A percentile compares a stretch with the other conserved stretches of the same genome.
Conservation (phyloP, 2,329 filamentous ascomycete species). For the Fusarium transvaalense region DNA sequence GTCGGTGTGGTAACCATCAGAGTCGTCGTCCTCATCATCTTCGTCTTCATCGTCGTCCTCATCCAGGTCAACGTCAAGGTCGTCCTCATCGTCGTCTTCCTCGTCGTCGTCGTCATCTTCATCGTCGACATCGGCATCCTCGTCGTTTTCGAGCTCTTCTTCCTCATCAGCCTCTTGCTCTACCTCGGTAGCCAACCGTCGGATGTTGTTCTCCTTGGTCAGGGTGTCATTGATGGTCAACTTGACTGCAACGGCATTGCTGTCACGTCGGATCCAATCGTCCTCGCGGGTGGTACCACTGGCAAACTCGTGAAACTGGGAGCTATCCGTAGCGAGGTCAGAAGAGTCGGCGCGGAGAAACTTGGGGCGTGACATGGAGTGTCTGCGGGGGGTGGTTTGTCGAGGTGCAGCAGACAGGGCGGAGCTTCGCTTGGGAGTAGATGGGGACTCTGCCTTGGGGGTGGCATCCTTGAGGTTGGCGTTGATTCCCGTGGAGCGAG, state of each 20-base stretch:
- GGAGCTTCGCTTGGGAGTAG: slow-evolving; percentile 51
- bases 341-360: slow-evolving; percentile 64
- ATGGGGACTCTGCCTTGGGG: slow-evolving; percentile 47
- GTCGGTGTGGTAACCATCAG: slow-evolving; percentile 81
- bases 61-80: slow-evolving; percentile 56
- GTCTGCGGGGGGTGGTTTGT: slow-evolving; percentile 42
- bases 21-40: slow-evolving; percentile 67
- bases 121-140: slow-evolving; percentile 84
- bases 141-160: slow-evolving; percentile 77
- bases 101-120: slow-evolving; percentile 70
- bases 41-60: slow-evolving; percentile 65
- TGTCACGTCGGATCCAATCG: slow-evolving; percentile 86
- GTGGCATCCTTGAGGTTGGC: slow-evolving; percentile 21
- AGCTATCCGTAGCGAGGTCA: slow-evolving; percentile 67
- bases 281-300: slow-evolving; percentile 85
- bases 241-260: slow-evolving; percentile 72
- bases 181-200: slow-evolving; percentile 86
- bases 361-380: slow-evolving; percentile 53
- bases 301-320: slow-evolving; percentile 90
- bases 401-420: slow-evolving; percentile 47
- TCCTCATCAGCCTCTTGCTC: slow-evolving; percentile 89
- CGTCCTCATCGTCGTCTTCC: slow-evolving; percentile 58
- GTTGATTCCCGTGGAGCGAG: slow-evolving; percentile 41
- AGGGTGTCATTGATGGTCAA: slow-evolving; percentile 92
- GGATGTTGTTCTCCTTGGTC: slow-evolving; percentile 88